Conservation (phyloP, 306 rosid species). For the Spatholobus suberectus region DNA sequence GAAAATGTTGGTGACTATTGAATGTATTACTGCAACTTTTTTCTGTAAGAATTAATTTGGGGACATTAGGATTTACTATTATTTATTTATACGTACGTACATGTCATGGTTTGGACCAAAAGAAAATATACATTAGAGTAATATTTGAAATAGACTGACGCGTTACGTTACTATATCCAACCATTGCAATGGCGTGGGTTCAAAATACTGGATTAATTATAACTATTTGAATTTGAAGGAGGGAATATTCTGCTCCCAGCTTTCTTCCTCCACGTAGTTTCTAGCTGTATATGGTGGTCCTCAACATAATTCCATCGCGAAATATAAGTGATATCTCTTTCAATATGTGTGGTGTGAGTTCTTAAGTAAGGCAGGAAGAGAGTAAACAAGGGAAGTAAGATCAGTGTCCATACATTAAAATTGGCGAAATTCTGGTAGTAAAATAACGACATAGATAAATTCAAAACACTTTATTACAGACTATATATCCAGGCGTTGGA, state of each 20-base stretch:
- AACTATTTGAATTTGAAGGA: not conserved
- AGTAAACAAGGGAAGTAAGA: not conserved
- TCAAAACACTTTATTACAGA: not conserved
- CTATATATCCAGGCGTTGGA: not conserved
- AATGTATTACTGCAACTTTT: not conserved
- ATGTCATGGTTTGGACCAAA: not conserved
- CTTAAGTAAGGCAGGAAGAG: not conserved
- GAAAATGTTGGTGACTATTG: not conserved
- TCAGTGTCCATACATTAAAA: not conserved
- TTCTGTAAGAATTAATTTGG: not conserved
- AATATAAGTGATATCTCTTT: not conserved
- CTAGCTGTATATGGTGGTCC: slow-evolving; percentile 13
- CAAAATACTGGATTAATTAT: not conserved
- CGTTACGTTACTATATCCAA: not conserved
- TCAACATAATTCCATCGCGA: not conserved
- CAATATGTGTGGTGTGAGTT: not conserved
- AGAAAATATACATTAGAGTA: not conserved
- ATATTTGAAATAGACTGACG: not conserved
- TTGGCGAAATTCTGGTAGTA: not conserved
- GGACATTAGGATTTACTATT: not conserved
- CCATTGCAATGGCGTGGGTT: not conserved
- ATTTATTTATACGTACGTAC: not conserved
- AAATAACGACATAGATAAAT: not conserved
- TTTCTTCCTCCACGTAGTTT: not conserved
- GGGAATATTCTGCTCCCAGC: not conserved